Evolutionary conservation across 139 green algal genomes (phyloP).

Genomic region (Tetraselmis chui): DNA sequence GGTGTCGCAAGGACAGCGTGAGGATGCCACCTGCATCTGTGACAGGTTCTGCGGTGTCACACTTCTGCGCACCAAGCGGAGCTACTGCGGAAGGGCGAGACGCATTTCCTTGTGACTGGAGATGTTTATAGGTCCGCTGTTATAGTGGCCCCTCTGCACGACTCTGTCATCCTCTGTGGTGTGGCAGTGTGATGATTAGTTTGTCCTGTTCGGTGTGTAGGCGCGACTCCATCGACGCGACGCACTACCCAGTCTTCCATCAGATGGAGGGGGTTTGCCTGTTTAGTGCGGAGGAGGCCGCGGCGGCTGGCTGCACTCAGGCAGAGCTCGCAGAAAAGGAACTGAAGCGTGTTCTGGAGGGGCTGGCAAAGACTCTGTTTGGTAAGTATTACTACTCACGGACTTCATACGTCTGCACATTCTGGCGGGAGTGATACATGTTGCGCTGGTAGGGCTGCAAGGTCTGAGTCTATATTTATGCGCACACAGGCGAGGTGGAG

Average conservation of each 20-base stretch:
- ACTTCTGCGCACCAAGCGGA: constrained; percentile 82
- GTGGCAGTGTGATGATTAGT: too few relatives aligned
- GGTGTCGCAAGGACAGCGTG: too few relatives aligned
- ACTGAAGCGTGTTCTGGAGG: constrained; percentile 89
- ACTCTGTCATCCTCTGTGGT: too few relatives aligned
- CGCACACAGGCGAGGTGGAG: constrained; percentile 59
- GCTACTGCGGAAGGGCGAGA: constrained; percentile 67
- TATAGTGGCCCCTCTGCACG: too few relatives aligned
- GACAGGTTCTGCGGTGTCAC: constrained; percentile 73
- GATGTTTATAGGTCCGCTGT: constrained; percentile 16
- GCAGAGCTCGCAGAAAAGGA: constrained; percentile 54
- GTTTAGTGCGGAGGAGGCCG: constrained; percentile 34
- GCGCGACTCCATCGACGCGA: constrained; percentile 93
- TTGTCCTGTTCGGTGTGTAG: constrained; percentile 20
- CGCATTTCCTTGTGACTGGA: constrained; percentile 85
- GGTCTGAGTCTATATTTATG: too few relatives aligned
- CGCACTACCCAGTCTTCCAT: constrained; percentile 99
- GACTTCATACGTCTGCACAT: too few relatives aligned
- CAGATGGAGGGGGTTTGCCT: constrained; percentile 97
- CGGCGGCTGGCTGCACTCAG: constrained; percentile 17
- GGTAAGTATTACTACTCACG: too few relatives aligned
- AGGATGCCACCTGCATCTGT: too few relatives aligned
- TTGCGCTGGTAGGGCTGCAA: too few relatives aligned
- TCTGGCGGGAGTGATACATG: too few relatives aligned
- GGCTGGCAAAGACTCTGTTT: constrained; percentile 82